Conservation (phyloP, 306 rosid species). For the Neltuma alba region DNA sequence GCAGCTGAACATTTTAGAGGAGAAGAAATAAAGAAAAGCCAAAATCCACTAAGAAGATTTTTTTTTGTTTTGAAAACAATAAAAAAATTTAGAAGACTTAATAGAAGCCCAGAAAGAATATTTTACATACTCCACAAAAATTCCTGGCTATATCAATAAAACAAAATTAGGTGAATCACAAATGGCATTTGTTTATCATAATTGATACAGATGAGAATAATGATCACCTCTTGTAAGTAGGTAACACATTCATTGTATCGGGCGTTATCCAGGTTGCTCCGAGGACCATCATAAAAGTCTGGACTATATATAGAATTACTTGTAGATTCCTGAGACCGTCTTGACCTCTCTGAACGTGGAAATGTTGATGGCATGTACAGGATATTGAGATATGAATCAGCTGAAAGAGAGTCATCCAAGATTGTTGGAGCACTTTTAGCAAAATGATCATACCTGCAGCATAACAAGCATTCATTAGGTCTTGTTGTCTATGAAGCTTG, state of each 20-base stretch:
- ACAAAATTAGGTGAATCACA: slow-evolving; percentile 15
- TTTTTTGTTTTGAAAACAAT: too few relatives aligned
- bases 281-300: slow-evolving; percentile 89
- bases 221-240: slow-evolving; percentile 87
- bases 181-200: slow-evolving; percentile 23
- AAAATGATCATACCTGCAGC: slow-evolving; percentile 91
- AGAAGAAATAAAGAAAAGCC: slow-evolving; percentile 4
- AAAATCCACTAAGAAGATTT: neutral
- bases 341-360: slow-evolving; percentile 94
- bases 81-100: neutral
- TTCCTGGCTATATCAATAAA: slow-evolving; percentile 11
- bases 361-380: slow-evolving; percentile 93
- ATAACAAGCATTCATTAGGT: slow-evolving; percentile 40
- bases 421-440: slow-evolving; percentile 98
- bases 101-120: slow-evolving; percentile 12
- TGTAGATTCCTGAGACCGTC: slow-evolving; percentile 68
- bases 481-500: slow-evolving; percentile 12
- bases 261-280: slow-evolving; percentile 83
- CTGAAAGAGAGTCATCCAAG: slow-evolving; percentile 98
- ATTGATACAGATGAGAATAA: slow-evolving; percentile 35
- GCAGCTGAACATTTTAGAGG: slow-evolving; percentile 6
- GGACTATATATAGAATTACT: slow-evolving; percentile 61
- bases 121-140: slow-evolving; percentile 21
- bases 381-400: slow-evolving; percentile 97
- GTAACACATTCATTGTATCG: slow-evolving; percentile 85